Evolutionary conservation across 2,329 filamentous ascomycete species (phyloP).

Genomic region (Fusarium pilosicola): DNA sequence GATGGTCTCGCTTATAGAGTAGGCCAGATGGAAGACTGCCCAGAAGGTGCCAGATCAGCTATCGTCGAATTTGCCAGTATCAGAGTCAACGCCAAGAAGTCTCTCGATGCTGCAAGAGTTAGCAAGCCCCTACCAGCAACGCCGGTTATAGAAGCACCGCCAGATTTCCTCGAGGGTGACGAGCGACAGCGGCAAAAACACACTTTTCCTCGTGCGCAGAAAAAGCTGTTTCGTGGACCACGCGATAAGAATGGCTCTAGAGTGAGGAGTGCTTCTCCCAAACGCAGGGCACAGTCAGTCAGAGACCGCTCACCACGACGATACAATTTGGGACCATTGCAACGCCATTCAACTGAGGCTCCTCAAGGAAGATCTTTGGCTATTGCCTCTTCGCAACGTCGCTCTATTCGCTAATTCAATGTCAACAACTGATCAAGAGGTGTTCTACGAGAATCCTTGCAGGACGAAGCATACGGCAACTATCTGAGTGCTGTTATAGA

Average conservation of each 20-base stretch:
- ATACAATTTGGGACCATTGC: neutral
- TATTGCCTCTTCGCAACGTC: neutral
- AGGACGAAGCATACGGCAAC: neutral
- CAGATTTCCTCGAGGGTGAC: slow-evolving; percentile 14
- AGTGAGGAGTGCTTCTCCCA: slow-evolving; percentile 23
- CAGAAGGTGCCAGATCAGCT: slow-evolving; percentile 41
- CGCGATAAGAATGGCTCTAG: neutral
- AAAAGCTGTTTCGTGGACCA: neutral
- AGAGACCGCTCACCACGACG: neutral
- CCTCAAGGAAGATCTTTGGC: neutral
- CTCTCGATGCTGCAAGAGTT: slow-evolving; percentile 2
- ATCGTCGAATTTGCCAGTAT: slow-evolving; percentile 43
- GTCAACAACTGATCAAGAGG: neutral
- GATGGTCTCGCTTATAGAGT: slow-evolving; percentile 49
- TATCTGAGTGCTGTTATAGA: neutral
- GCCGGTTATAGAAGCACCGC: slow-evolving; percentile 41
- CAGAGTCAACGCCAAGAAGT: slow-evolving; percentile 2
- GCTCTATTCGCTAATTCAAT: neutral
- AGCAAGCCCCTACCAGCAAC: slow-evolving; percentile 48
- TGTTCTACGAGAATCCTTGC: neutral
- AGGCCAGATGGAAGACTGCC: slow-evolving; percentile 45
- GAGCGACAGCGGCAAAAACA: slow-evolving; percentile 2
- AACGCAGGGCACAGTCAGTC: neutral
- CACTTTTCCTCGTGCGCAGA: slow-evolving; percentile 8
- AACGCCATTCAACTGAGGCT: neutral